Evolutionary conservation across 805 yeast genomes (phyloP).

Genomic region (Suhomyces sp.): DNA sequence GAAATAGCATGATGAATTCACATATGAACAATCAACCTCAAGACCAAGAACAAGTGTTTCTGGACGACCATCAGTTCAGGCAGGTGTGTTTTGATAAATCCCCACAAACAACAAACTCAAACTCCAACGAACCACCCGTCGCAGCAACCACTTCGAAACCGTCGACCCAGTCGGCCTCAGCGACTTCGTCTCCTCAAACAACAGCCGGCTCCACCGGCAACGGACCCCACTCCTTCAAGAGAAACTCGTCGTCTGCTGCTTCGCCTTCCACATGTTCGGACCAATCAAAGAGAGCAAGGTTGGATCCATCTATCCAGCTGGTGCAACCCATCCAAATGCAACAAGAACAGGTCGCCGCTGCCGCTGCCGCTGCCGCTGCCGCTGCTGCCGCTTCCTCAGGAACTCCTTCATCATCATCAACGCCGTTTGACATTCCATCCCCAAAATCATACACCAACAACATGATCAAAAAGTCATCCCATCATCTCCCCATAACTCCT

Average conservation of each 20-base stretch:
- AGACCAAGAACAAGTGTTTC: constrained; percentile 31
- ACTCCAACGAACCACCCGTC: constrained; percentile 11
- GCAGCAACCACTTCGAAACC: constrained; percentile 4
- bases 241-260: constrained; percentile 18
- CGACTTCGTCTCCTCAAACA: constrained; percentile 6
- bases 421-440: constrained; percentile 9
- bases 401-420: constrained; percentile 7
- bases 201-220: constrained; percentile 4
- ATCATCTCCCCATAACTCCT: constrained; percentile 4
- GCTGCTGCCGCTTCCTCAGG: constrained; percentile 13
- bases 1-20: constrained; percentile 21
- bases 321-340: constrained; percentile 1
- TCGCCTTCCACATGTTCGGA: constrained; percentile 10
- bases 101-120: constrained; percentile 15
- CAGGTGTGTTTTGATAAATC: constrained; percentile 31
- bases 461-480: constrained; percentile 6
- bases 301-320: constrained; percentile 13
- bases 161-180: constrained; percentile 7
- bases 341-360: not conserved
- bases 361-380: constrained; percentile 15
- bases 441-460: constrained; percentile 9
- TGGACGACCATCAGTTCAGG: constrained; percentile 24
- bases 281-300: constrained; percentile 20
- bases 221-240: constrained; percentile 10
- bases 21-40: constrained; percentile 31